A percentile compares a stretch with the other conserved stretches of the same genome.
These are phyloP conservation scores for Zalerion maritima DNA, from an alignment of 495 filamentous ascomycete species.

Conservation along the genomic window DNA sequence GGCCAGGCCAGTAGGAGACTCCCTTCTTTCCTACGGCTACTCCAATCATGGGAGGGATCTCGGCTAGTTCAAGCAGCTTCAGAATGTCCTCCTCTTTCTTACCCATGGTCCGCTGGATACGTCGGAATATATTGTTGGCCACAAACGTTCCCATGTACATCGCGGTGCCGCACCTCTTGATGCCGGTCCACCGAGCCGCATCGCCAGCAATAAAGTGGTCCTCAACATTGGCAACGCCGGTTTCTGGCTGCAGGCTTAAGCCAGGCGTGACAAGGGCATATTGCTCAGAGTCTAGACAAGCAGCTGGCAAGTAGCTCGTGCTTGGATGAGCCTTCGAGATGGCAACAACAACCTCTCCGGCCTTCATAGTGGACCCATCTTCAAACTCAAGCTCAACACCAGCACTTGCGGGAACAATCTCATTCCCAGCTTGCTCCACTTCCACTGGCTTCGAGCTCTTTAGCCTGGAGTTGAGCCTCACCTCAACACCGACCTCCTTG, in stretches of 20 bases:
- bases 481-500: constrained; percentile 38
- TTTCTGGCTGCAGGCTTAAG: constrained; percentile 30
- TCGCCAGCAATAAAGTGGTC: constrained; percentile 46
- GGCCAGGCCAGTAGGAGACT: constrained; percentile 38
- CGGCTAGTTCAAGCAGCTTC: constrained; percentile 27
- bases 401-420: too few species aligned
- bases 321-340: constrained; percentile 40
- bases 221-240: constrained; percentile 29
- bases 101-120: constrained; percentile 27
- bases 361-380: constrained; percentile 35
- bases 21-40: constrained; percentile 51
- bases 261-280: constrained; percentile 6
- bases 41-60: constrained; percentile 48
- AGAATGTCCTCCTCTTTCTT: constrained; percentile 20
- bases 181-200: constrained; percentile 46
- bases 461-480: constrained; percentile 36
- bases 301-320: constrained; percentile 36
- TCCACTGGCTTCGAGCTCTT: constrained; percentile 18
- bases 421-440: constrained; percentile 13
- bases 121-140: constrained; percentile 45
- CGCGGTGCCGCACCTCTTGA: constrained; percentile 55
- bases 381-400: constrained; percentile 40
- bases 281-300: constrained; percentile 35
- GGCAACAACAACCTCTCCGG: constrained; percentile 44
- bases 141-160: constrained; percentile 51